Conservation (phyloP, 306 rosid genomes). For the Albizia julibrissin region DNA sequence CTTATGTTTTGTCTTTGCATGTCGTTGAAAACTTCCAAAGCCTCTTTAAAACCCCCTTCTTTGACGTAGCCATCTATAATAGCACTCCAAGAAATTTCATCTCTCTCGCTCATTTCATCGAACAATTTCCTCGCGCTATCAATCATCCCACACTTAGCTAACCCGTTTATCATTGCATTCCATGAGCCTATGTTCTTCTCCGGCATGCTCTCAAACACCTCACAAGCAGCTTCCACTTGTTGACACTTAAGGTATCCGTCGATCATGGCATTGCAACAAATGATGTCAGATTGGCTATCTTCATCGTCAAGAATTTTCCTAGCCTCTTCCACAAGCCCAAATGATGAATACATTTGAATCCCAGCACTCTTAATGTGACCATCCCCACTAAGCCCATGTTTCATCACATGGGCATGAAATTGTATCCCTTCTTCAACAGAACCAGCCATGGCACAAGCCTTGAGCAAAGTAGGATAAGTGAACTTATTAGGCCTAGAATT, state of each 20-base stretch:
- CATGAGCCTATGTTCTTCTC: conserved; percentile 51
- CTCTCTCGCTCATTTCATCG: conserved; percentile 50
- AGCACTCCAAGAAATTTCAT: conserved; percentile 71
- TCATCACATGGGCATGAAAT: conserved; percentile 58
- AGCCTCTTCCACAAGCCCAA: conserved; percentile 47
- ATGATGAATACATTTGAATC: conserved; percentile 67
- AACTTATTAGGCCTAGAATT: conserved; percentile 62
- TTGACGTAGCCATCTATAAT: conserved; percentile 57
- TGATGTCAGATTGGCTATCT: conserved; percentile 42
- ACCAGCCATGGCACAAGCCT: conserved; percentile 48
- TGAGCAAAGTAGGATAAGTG: conserved; percentile 59
- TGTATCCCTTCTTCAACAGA: conserved; percentile 53
- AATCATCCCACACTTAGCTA: conserved; percentile 54
- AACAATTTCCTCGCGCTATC: conserved; percentile 50
- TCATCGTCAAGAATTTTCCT: conserved; percentile 36
- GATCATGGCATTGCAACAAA: conserved; percentile 68
- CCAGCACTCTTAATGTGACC: conserved; percentile 57
- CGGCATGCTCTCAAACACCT: conserved; percentile 43
- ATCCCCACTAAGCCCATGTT: conserved; percentile 47
- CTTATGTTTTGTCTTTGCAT: conserved; percentile 48
- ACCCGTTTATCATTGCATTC: conserved; percentile 64
- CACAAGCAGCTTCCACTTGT: conserved; percentile 49
- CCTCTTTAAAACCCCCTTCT: conserved; percentile 57
- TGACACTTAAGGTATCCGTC: conserved; percentile 58
- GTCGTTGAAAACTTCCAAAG: conserved; percentile 52